Evolutionary conservation across 2,329 filamentous ascomycete species (phyloP), one percentile per base, ranked within the genome.

Genomic region (Ophiostoma novo-ulmi): DNA sequence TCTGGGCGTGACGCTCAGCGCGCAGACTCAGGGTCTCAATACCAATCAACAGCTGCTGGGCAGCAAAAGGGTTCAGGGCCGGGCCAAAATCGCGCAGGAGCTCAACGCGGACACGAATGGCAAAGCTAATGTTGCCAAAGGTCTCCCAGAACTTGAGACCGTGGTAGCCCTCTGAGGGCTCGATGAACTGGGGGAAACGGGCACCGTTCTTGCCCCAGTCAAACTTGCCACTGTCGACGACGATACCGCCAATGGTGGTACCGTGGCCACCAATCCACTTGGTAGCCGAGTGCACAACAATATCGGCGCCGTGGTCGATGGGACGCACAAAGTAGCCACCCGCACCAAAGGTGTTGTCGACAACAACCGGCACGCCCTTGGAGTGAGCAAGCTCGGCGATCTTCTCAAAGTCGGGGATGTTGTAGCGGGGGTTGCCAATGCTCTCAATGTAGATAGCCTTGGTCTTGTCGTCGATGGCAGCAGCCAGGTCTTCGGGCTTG

Each of bases 201-300:
- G 87, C 87, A 66, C 84, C 90, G 79, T 97, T 82, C 81, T 90
- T 90, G 75, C 91, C 92, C 94, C 94, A 98, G 84, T 97, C 91
- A 78, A 97, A 98, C 79, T 93, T 95, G 76, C 94, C 94, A 75
- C 89, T 88, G 82, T 97, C 94, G 74, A 97, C 84, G 44, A 97
- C 86, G 63, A 97, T 86, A 73, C 94, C 94, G 71, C 86, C 94
- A 75, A 97, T 91, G 36, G 94, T 97, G 58, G 94, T 97, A 73
- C 94, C 94, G 80, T 98, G 94, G 61, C 94, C 94, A 71, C 94
- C 94, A 73, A 98, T 97, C 94, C 94, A 97, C 81, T 97, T 97
- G 71, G 94, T 97, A 13, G 93, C 93, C 55, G 91, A 95, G 85
- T 97, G 93, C 35, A 97, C 92, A 69, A 97, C 90, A 72, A 97